Percentiles rank a stretch among this genome's conserved stretches.
These are phyloP conservation scores for Myriosclerotinia scirpicola DNA, from an alignment of 2,329 filamentous ascomycete genomes.

Conservation along the genomic window DNA sequence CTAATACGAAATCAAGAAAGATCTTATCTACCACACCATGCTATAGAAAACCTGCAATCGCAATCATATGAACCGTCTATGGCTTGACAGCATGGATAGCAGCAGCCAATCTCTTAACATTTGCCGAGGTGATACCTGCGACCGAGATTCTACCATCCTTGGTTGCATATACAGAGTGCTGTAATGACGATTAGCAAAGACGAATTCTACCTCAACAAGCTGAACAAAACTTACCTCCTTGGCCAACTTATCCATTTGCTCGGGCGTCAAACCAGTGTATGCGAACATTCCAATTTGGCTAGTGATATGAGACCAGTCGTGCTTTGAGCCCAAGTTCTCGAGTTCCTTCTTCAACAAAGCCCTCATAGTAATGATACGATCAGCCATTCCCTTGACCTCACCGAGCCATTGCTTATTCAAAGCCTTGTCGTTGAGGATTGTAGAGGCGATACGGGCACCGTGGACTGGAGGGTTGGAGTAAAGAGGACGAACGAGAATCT, in stretches of 20 bases:
- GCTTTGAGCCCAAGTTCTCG: conserved; percentile 90
- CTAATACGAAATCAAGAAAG: conserved; percentile 2
- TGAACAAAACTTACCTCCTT: conserved; percentile 66
- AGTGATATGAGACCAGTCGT: conserved; percentile 99
- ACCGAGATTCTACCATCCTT: conserved; percentile 87
- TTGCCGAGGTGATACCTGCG: conserved; percentile 76
- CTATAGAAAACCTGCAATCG: background rate
- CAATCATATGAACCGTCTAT: conserved; percentile 27
- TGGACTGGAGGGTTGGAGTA: conserved; percentile 99
- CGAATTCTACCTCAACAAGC: conserved; percentile 27
- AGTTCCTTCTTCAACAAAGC: conserved; percentile 91
- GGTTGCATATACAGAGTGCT: conserved; percentile 95
- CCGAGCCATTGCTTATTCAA: conserved; percentile 93
- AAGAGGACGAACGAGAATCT: conserved; percentile 93
- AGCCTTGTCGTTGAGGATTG: conserved; percentile 82
- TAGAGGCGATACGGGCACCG: conserved; percentile 88
- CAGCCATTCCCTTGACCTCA: conserved; percentile 98
- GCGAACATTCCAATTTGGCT: conserved; percentile 99
- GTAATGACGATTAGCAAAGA: conserved; percentile 26
- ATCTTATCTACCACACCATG: background rate
- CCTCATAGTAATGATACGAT: conserved; percentile 98
- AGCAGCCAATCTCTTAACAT: conserved; percentile 78
- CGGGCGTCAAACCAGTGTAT: conserved; percentile 87
- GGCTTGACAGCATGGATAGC: conserved; percentile 78
- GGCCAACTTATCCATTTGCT: conserved; percentile 88